Percentiles rank a stretch among this genome's conserved stretches.
phyloP scores from a whole-genome alignment of 202 grass and related monocot genomes.

The Brachypodium distachyon region DNA sequence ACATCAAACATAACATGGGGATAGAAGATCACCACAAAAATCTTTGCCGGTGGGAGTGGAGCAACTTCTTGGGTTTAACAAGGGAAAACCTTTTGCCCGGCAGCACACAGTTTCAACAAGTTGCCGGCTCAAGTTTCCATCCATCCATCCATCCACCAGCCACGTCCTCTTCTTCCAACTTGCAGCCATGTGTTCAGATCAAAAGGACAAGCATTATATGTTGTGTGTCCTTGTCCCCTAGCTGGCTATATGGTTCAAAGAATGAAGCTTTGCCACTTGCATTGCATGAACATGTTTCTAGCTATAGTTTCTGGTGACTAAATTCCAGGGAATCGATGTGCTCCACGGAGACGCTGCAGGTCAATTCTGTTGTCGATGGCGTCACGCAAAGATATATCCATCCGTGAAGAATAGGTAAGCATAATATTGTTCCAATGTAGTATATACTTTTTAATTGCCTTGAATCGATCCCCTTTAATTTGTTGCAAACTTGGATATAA shows the following conservation, averaged over 20 bases:
- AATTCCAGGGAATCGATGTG: slow-evolving; percentile 24
- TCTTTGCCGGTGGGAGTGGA: background rate
- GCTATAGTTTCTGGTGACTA: background rate
- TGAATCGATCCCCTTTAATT: no score
- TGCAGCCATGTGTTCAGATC: background rate
- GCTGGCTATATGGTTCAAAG: slow-evolving; percentile 8
- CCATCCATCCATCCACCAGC: background rate
- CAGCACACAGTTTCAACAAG: slow-evolving; percentile 20
- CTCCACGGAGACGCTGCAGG: background rate
- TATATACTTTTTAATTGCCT: no score
- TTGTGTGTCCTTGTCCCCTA: slow-evolving; percentile 14
- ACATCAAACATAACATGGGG: no score
- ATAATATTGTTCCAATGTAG: no score
- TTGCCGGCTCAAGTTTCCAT: slow-evolving; percentile 18
- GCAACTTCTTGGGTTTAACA: slow-evolving; percentile 25
- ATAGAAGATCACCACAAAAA: background rate
- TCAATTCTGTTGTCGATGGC: slow-evolving; percentile 13
- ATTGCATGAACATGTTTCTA: no score
- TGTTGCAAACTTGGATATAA: no score
- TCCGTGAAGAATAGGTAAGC: background rate
- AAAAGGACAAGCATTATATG: background rate
- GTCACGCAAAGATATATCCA: no score
- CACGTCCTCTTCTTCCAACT: background rate
- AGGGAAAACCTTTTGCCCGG: background rate
- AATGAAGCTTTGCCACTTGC: slow-evolving; percentile 28